Evolutionary conservation across 352 stramenopile species (phyloP).

Genomic region (Phytophthora nicotianae): DNA sequence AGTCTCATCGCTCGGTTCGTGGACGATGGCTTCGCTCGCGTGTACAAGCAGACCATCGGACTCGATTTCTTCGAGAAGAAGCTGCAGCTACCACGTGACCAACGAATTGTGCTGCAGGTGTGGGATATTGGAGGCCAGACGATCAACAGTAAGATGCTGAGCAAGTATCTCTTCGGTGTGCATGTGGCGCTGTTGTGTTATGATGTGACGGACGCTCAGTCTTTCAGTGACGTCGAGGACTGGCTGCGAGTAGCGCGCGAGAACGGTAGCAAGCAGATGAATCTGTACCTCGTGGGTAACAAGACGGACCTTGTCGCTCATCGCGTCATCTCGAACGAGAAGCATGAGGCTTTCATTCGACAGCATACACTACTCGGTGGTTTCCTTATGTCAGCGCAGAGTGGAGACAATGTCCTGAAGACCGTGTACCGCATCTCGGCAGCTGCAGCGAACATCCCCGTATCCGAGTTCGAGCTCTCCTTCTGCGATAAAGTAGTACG

Average conservation of each 20-base stretch:
- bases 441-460: constrained; percentile 62
- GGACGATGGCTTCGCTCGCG: constrained; percentile 74
- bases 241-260: constrained; percentile 66
- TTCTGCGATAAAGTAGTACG: constrained; percentile 78
- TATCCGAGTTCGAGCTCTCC: constrained; percentile 84
- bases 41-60: constrained; percentile 90
- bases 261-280: constrained; percentile 41
- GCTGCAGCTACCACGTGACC: constrained; percentile 72
- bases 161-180: constrained; percentile 84
- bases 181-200: constrained; percentile 87
- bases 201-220: constrained; percentile 86
- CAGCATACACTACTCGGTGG: constrained; percentile 62
- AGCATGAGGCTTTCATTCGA: constrained; percentile 81
- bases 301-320: constrained; percentile 87
- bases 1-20: constrained; percentile 87
- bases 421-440: constrained; percentile 80
- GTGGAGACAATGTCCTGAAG: constrained; percentile 83
- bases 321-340: constrained; percentile 67
- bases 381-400: constrained; percentile 86
- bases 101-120: constrained; percentile 80
- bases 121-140: constrained; percentile 91
- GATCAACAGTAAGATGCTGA: constrained; percentile 89
- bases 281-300: constrained; percentile 84
- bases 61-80: constrained; percentile 91
- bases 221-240: constrained; percentile 82